Evolutionary conservation across 257 asterid species (phyloP).

Genomic region (Galeopsis tetrahit): DNA sequence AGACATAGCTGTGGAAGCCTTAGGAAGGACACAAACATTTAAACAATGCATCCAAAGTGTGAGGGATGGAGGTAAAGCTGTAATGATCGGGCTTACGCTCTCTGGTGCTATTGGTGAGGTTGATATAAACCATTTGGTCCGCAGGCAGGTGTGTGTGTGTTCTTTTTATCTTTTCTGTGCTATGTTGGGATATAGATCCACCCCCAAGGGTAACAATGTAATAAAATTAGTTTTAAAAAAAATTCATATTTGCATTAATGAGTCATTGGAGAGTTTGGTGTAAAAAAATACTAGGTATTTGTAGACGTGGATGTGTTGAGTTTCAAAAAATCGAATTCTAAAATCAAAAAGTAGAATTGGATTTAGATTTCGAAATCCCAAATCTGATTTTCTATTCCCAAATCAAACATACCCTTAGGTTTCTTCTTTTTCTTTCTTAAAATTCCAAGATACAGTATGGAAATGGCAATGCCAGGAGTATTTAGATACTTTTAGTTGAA

Average conservation of each 20-base stretch:
- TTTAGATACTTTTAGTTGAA: background rate
- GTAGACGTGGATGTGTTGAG: background rate
- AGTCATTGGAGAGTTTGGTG: too few relatives aligned
- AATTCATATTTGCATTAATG: too few relatives aligned
- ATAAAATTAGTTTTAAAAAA: too few relatives aligned
- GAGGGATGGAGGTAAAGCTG: slow-evolving; percentile 97
- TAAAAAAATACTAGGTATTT: background rate
- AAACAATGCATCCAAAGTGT: slow-evolving; percentile 87
- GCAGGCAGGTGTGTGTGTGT: slow-evolving; percentile 81
- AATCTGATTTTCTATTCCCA: background rate
- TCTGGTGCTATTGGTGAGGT: slow-evolving; percentile 93
- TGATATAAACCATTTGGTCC: slow-evolving; percentile 94
- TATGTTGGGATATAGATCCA: too few relatives aligned
- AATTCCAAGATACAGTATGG: background rate
- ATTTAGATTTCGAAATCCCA: too few relatives aligned
- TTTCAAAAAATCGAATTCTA: too few relatives aligned
- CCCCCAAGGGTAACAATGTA: too few relatives aligned
- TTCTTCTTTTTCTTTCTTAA: background rate
- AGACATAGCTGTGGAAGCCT: slow-evolving; percentile 96
- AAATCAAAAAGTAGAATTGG: too few relatives aligned
- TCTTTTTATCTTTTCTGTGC: background rate
- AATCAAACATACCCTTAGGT: background rate
- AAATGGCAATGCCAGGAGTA: background rate
- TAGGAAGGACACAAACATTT: slow-evolving; percentile 85
- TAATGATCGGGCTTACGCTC: slow-evolving; percentile 93